Conservation (phyloP, 1,139 yeast genomes). For the Yamadazyma spencermartinsiae region DNA sequence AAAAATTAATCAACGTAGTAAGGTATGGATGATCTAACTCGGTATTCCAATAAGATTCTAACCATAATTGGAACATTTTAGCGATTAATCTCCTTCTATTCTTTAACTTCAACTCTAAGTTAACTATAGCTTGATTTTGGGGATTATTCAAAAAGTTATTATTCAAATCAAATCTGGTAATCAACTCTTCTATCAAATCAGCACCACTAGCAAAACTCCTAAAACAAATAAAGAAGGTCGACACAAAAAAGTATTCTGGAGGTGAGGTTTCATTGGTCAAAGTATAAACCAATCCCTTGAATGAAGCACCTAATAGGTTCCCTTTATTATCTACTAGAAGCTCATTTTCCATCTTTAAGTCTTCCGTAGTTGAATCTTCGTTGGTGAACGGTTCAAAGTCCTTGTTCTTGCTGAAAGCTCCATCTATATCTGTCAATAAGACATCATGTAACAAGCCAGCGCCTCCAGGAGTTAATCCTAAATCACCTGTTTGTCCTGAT, state of each 20-base stretch:
- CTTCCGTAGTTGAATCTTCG: slow-evolving; percentile 15
- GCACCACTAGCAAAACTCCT: slow-evolving; percentile 70
- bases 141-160: slow-evolving; percentile 31
- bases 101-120: slow-evolving; percentile 53
- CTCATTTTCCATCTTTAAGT: slow-evolving; percentile 38
- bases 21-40: slow-evolving; percentile 59
- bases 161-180: slow-evolving; percentile 60
- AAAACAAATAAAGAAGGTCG: slow-evolving; percentile 81
- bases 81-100: slow-evolving; percentile 68
- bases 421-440: slow-evolving; percentile 40
- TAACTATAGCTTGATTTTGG: slow-evolving; percentile 35
- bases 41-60: slow-evolving; percentile 84
- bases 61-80: slow-evolving; percentile 74
- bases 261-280: slow-evolving; percentile 73
- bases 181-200: slow-evolving; percentile 69
- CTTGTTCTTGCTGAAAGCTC: slow-evolving; percentile 43
- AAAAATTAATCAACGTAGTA: slow-evolving; percentile 71
- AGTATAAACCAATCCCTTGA: slow-evolving; percentile 69
- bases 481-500: slow-evolving; percentile 54
- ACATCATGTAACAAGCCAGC: slow-evolving; percentile 53
- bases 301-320: slow-evolving; percentile 72
- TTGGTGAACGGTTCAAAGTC: slow-evolving; percentile 41
- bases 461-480: slow-evolving; percentile 60
- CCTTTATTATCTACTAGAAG: slow-evolving; percentile 50
- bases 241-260: slow-evolving; percentile 66